Base-by-base conservation (phyloP, 768 basidiomycete species). In the Ephemerocybe angulata region DNA sequence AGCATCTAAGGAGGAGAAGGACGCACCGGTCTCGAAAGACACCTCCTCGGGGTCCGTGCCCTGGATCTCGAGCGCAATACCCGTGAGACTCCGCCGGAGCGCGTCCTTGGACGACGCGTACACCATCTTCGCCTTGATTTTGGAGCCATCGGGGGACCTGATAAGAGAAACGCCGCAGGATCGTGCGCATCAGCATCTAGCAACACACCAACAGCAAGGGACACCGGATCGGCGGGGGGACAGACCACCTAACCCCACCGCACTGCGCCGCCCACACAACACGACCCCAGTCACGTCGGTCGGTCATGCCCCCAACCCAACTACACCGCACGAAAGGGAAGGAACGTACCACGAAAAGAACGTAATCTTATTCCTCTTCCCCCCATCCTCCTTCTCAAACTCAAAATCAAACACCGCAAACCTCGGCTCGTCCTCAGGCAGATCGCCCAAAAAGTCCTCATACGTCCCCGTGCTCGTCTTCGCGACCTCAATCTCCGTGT, bases 371-470 rank as follows among this genome's bases (percentile, higher is more conserved):
- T 85, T 93, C 71, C 94, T 81, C 73, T 80, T 85, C 33, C 89
- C 89, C 50, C 75, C 87, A 8, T 76, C 86, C 53, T 79, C 85
- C 66, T 79, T 83, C 74, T 87, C 80, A 63, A 79, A 98, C 62
- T 90, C 86, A 58, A 95, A 87, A 70, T 98, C 94, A 64, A 93
- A 96, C 22, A 98, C 81, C n/a, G 88, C 95, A 83, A 85, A 99
- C 72, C 89, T 77, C 65, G 88, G 90, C 57, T 87, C 82, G 27
- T 63, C 63, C 67, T 86, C 81, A 1, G 95, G 93, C 54, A 98
- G 77, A 62, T 86, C 82, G 1, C 33, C 67, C 48, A 92, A 40
- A 68, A 98, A 98, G 0, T 79, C 77, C 0, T 93, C 88, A 71
- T 90, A 98, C 19, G 76, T 66, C 1, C 53, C 15, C 3, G 67